Evolutionary conservation across 345 rosid genomes (phyloP).

Genomic region (Ceriops tagal): DNA sequence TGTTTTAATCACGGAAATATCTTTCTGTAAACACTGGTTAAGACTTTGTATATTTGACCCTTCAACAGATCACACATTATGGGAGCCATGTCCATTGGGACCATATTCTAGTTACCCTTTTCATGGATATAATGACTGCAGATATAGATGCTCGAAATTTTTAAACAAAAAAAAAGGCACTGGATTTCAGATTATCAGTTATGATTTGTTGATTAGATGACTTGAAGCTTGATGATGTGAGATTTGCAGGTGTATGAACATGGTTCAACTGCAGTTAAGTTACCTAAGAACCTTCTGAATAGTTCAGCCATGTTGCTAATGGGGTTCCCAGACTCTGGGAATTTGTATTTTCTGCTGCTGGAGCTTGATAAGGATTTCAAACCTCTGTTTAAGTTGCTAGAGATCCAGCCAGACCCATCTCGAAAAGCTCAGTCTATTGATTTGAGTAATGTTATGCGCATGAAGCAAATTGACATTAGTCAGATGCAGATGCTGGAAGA

Average conservation of each 20-base stretch:
- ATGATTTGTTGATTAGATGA: background rate
- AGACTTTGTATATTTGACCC: no score
- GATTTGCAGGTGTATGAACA: slow-evolving; percentile 78
- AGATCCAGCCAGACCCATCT: slow-evolving; percentile 51
- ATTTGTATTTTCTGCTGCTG: slow-evolving; percentile 78
- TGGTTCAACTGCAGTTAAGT: slow-evolving; percentile 63
- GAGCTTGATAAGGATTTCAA: slow-evolving; percentile 92
- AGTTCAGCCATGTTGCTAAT: slow-evolving; percentile 59
- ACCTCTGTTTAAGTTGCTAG: slow-evolving; percentile 74
- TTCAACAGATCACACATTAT: no score
- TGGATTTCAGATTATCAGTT: background rate
- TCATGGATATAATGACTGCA: no score
- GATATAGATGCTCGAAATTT: no score
- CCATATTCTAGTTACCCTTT: no score
- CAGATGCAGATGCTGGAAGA: slow-evolving; percentile 87
- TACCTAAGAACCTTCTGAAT: slow-evolving; percentile 60
- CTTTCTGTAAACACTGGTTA: no score
- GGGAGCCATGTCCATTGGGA: no score
- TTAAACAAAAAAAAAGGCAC: background rate
- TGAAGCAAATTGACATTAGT: slow-evolving; percentile 67
- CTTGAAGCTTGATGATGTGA: slow-evolving; percentile 17
- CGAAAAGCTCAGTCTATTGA: slow-evolving; percentile 55
- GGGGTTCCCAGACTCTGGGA: slow-evolving; percentile 90
- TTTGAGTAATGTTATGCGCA: slow-evolving; percentile 50
- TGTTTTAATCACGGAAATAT: no score